Percentiles rank a stretch among this genome's conserved stretches.
These are phyloP conservation scores for Yueomyces sinensis DNA, from an alignment of 805 yeast genomes.

Conservation along the genomic window DNA sequence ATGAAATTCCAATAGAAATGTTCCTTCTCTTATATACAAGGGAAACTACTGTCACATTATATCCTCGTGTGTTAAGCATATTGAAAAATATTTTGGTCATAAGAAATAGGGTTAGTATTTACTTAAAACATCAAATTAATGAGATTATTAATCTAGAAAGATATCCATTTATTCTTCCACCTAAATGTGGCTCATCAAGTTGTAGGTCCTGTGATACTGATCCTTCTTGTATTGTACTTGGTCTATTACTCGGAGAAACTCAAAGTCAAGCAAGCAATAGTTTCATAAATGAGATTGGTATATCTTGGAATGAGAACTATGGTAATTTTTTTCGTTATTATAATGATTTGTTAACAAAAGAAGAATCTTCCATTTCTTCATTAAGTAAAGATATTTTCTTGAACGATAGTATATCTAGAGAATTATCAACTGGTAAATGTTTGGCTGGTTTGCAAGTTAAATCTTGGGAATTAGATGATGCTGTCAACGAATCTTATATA, in stretches of 20 bases:
- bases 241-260: constrained; percentile 44
- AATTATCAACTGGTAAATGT: constrained; percentile 44
- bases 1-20: constrained; percentile 50
- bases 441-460: constrained; percentile 37
- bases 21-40: constrained; percentile 68
- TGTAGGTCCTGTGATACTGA: constrained; percentile 52
- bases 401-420: constrained; percentile 44
- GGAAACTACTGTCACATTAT: constrained; percentile 38
- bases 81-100: constrained; percentile 55
- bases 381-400: constrained; percentile 47
- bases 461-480: constrained; percentile 9
- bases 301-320: constrained; percentile 21
- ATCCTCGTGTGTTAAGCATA: constrained; percentile 41
- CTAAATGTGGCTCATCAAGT: constrained; percentile 33
- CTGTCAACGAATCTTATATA: constrained; percentile 19
- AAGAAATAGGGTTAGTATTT: constrained; percentile 56
- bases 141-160: constrained; percentile 19
- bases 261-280: too few relatives aligned
- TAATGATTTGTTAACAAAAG: constrained; percentile 61
- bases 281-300: constrained; percentile 18
- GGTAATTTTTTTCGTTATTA: constrained; percentile 52
- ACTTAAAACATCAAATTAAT: constrained; percentile 26
- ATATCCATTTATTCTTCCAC: constrained; percentile 34
- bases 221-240: constrained; percentile 50
- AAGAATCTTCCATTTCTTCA: constrained; percentile 44